Percentiles rank a stretch among this genome's conserved stretches.
Evolutionary conservation across 108 stramenopile species (phyloP).

Genomic region (Cyclotella distinguenda): DNA sequence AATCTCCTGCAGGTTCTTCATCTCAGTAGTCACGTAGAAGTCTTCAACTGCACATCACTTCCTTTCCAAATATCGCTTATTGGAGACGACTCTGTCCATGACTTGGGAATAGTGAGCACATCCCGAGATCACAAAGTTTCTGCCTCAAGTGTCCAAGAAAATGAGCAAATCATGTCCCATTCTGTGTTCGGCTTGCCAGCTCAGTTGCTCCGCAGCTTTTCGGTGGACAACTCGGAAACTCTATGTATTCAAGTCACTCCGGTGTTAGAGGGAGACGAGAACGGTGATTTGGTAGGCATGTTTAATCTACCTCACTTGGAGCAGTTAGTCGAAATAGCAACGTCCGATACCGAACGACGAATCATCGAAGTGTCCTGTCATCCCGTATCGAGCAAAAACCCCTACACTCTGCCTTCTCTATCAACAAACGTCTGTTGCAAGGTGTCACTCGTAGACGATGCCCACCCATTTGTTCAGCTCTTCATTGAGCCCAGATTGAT

Average conservation of each 20-base stretch:
- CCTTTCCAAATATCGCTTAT: constrained; percentile 58
- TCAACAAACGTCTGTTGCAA: constrained; percentile 51
- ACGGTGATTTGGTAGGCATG: constrained; percentile 25
- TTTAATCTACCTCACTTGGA: constrained; percentile 42
- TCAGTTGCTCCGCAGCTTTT: constrained; percentile 30
- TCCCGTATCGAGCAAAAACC: constrained; percentile 13
- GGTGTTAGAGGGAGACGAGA: constrained; percentile 10
- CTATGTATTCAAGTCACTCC: constrained; percentile 39
- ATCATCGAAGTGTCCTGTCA: constrained; percentile 43
- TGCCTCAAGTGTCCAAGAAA: constrained; percentile 15
- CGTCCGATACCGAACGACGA: constrained; percentile 16
- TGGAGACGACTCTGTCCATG: constrained; percentile 31
- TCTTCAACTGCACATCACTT: constrained; percentile 60
- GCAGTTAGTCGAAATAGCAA: constrained; percentile 28
- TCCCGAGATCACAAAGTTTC: constrained; percentile 11
- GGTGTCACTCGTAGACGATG: constrained; percentile 45
- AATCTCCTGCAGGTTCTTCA: constrained; percentile 61
- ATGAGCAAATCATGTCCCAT: constrained; percentile 36
- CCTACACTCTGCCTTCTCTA: constrained; percentile 12
- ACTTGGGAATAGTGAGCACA: constrained; percentile 41
- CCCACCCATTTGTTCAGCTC: constrained; percentile 57
- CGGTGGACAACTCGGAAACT: constrained; percentile 32
- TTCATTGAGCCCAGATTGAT: constrained; percentile 66
- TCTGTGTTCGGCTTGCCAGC: constrained; percentile 48
- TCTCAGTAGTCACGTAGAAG: constrained; percentile 63